Base-by-base conservation (phyloP, 2,329 filamentous ascomycete genomes). In the Trichoderma endophyticum region DNA sequence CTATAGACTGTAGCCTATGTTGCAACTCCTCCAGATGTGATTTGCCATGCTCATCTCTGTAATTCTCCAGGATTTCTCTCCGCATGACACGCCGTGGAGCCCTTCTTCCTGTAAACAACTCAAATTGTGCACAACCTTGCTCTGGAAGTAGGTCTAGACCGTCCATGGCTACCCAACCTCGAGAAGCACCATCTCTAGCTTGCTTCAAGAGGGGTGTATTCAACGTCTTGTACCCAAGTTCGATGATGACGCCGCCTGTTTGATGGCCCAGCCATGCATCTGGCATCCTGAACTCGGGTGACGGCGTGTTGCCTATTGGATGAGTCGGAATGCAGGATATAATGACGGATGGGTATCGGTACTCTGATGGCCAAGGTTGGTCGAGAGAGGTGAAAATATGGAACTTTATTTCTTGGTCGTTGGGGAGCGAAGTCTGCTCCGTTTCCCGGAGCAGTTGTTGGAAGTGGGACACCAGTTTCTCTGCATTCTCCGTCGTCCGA, bases 61-160 rank as follows among this genome's bases (percentile, higher is more conserved):
- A 69, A n/a, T 69, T 69, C 21, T 69, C 66, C 57, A 69, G n/a
- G 12, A 69, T 61, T n/a, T 69, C 66, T 61, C 66, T 69, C 28
- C 66, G 66, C 66, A 69, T 69, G 9, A 69, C 66, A 14, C 66
- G 66, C 2, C 66, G 56, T n/a, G 66, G 66, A n/a, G 66, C 66
- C 15, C 66, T 69, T 54, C 66, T 48, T 4, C 66, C 66, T 15
- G 66, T 69, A 28, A 69, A 69, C 12, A 69, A n/a, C 43, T 69
- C 66, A 32, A 69, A 69, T 34, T 69, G 66, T 6, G 66, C 66
- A 18, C 66, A 69, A 3, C 66, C 66, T 36, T 69, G 66, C 39
- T 69, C 66, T 32, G 66, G 66, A n/a, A 69, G 56, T 5, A 69
- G 24, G 21, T 69, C 66, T 18, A 69, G 28, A 36, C 66, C 66